Conservation (phyloP, 2,329 filamentous ascomycete species). For the Tricladium varicosporioides region DNA sequence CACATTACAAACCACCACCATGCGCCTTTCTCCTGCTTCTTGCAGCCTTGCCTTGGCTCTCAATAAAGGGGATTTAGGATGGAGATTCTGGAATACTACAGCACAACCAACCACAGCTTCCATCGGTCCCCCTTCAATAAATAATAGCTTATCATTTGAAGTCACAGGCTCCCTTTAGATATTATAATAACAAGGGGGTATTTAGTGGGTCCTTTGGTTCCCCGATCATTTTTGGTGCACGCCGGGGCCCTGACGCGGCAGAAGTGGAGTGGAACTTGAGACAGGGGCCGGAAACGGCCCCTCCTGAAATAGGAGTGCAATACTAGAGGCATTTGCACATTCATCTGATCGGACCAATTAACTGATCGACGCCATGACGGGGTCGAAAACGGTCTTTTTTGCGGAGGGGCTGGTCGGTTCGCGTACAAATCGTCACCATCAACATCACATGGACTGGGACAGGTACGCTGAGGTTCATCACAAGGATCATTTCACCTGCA, state of each 20-base stretch:
- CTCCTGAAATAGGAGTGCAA: conserved; percentile 1
- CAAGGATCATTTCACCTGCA: no score
- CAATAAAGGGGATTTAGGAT: no score
- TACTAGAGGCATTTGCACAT: not conserved
- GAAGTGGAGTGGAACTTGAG: not conserved
- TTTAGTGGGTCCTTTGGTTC: not conserved
- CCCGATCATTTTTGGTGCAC: not conserved
- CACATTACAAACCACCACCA: no score
- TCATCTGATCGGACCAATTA: not conserved
- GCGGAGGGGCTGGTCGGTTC: not conserved
- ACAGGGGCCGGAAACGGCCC: not conserved
- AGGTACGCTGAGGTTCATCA: no score
- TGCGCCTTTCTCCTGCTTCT: no score
- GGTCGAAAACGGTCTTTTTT: not conserved
- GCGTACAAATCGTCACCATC: not conserved
- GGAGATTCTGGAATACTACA: no score
- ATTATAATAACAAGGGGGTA: not conserved
- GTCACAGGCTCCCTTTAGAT: no score
- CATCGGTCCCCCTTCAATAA: no score
- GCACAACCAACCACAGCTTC: no score
- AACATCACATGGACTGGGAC: no score
- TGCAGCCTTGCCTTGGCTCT: no score
- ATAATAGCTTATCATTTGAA: no score
- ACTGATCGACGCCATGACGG: not conserved
- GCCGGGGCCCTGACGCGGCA: not conserved